Evolutionary conservation across 169 alveolate species (phyloP), one percentile per base, ranked within the genome.

Genomic region (Perkinsus chesapeaki): DNA sequence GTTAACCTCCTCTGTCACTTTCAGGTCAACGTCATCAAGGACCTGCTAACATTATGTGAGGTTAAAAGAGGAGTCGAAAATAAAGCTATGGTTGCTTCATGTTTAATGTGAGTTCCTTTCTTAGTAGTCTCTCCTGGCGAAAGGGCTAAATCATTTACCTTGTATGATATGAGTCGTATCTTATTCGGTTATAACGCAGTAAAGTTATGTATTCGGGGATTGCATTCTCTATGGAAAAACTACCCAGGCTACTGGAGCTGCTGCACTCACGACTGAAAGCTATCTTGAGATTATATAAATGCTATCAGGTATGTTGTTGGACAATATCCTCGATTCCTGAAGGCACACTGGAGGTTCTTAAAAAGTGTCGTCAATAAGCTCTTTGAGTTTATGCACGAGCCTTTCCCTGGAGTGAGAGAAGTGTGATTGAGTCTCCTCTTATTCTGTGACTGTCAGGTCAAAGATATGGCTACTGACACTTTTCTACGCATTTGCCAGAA

Each of bases 261-360:
- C n/a, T n/a, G n/a, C n/a, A n/a, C 82, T 23, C 27, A 27, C 36
- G 82, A 34, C 3, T 12, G 82, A 23, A 20, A 60, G 31, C 31
- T 23, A 12, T 60, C 82, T 7, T 3, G 97, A n/a, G n/a, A n/a
- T n/a, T n/a, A n/a, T n/a, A n/a, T n/a, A n/a, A n/a, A n/a, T n/a
- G n/a, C 98, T 95, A 99, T 99, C 93, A 99, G 99, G 99, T 99
- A 99, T 96, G 99, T 99, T 38, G 99, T 99, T 3, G 99, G 99
- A 16, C 99, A 99, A 94, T 99, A 99, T 96, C 99, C 99, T 0
- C 96, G 99, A 91, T 99, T 99, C 96, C 96, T 99, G 93, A 97
- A 97, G 94, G 96, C 97, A 16, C 99, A 99, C 96, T 98, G 99
- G 99, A 96, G 98, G 93, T 99, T 99, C 96, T 96, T 99, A 92